Evolutionary conservation across 495 filamentous ascomycete species (phyloP).

Genomic region (Tuber indicum): DNA sequence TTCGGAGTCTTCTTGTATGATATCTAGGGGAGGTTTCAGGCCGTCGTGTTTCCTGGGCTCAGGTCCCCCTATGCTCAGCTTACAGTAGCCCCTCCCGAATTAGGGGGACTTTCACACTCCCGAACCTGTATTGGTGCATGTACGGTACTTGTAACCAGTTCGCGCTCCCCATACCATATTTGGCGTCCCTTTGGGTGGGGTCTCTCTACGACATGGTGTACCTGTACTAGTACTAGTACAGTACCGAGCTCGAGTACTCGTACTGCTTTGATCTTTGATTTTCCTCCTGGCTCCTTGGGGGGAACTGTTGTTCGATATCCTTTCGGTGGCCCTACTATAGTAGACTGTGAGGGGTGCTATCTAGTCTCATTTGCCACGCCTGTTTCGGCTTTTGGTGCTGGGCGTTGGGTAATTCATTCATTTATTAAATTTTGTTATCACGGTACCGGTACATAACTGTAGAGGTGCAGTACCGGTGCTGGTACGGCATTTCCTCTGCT

Average conservation of each 20-base stretch:
- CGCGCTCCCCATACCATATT: background rate
- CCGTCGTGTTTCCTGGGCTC: conserved; percentile 11
- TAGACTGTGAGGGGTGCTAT: background rate
- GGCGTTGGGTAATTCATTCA: background rate
- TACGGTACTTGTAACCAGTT: background rate
- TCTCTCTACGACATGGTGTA: background rate
- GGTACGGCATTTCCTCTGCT: conserved; percentile 1
- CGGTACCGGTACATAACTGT: background rate
- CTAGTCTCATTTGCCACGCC: background rate
- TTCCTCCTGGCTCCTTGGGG: background rate
- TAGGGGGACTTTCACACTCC: conserved; percentile 12
- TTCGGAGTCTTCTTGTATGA: background rate
- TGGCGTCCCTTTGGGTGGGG: background rate
- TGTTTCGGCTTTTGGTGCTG: background rate
- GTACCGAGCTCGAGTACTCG: too few species aligned
- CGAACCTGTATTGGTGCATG: background rate
- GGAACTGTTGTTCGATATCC: background rate
- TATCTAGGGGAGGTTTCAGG: conserved; percentile 22
- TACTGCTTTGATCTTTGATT: background rate
- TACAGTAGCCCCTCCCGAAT: conserved; percentile 15
- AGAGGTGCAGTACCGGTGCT: background rate
- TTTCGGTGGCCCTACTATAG: background rate
- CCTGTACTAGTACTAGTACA: background rate
- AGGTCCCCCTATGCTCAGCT: conserved; percentile 13
- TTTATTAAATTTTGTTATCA: background rate